Base-by-base conservation (phyloP, 2,329 filamentous ascomycete species). In the Pyricularia pennisetigena region DNA sequence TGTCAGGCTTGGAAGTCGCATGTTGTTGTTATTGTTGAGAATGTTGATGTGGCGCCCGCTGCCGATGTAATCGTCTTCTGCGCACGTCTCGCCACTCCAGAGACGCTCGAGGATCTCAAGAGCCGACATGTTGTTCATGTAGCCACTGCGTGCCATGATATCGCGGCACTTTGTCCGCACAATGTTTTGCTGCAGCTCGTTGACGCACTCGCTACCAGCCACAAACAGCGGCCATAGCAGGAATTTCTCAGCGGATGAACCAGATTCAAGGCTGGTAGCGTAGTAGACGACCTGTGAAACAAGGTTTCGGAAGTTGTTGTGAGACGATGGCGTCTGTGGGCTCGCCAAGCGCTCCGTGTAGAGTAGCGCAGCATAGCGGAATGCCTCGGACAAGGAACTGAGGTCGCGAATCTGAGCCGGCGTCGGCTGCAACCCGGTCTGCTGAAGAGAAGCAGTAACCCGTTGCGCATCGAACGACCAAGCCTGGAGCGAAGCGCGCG, bases 181-280 rank as follows among this genome's bases (percentile, higher is more conserved):
- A 69, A 94, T 87, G 69, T 87, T 86, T 71, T 94, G 90, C 74
- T 97, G 91, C 66, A 88, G 82, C 74, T 91, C 88, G 72, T 92
- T 90, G 71, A 95, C 90, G 74, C 93, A 97, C 80, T 97, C 94
- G 26, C 92, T 93, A 24, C 94, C 94, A 0, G 90, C 89, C 67
- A 97, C 90, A 76, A 97, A 97, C 3, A 97, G 84, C 2, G 94
- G 94, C 94, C 94, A 97, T 9, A 97, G 86, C 10, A 97, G 81
- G 76, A 97, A 97, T 75, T 97, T 96, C 78, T 97, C 90, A 54
- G 90, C 89, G 65, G 84, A 85, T 73, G 86, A 88, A 59, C 85
- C 90, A 3, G 89, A 85, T 70, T 92, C 88, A 54, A 97, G 88
- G 67, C 89, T 89, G 7, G 89, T 90, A 68, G 95, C 91, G 78